phyloP scores from a whole-genome alignment of 306 rosid genomes.

The Datisca glomerata region DNA sequence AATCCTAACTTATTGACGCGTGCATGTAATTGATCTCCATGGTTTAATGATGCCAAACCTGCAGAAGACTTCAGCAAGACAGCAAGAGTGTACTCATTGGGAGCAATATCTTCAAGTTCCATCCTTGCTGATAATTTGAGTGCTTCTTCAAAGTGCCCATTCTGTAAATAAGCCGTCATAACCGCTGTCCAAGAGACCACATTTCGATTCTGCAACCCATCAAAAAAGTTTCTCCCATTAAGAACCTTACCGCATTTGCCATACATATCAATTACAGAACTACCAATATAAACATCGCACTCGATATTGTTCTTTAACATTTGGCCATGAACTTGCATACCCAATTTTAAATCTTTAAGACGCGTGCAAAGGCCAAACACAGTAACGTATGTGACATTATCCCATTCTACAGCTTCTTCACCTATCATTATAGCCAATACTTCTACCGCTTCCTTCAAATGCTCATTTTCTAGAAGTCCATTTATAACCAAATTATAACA shows the following conservation, averaged over 20 bases:
- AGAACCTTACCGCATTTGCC: conserved; percentile 11
- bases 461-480: conserved; percentile 8
- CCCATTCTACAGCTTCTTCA: conserved; percentile 9
- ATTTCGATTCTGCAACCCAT: conserved; percentile 6
- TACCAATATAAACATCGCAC: conserved; percentile 6
- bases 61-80: conserved; percentile 13
- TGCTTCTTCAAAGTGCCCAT: conserved; percentile 16
- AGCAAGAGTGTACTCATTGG: conserved; percentile 13
- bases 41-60: conserved; percentile 7
- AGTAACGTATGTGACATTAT: conserved; percentile 11
- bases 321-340: conserved; percentile 14
- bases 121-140: conserved; percentile 9
- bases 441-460: conserved; percentile 3
- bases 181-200: conserved; percentile 13
- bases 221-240: conserved; percentile 7
- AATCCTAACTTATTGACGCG: conserved; percentile 10
- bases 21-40: conserved; percentile 15
- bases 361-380: conserved; percentile 9
- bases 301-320: conserved; percentile 11
- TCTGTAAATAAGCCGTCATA: conserved; percentile 11
- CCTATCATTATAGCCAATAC: conserved; percentile 4
- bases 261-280: conserved; percentile 15
- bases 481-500: conserved; percentile 13
- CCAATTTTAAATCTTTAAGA: conserved; percentile 10
- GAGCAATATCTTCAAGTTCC: conserved; percentile 8